Evolutionary conservation across 345 rosid species (phyloP).

Genomic region (Lumnitzera racemosa): DNA sequence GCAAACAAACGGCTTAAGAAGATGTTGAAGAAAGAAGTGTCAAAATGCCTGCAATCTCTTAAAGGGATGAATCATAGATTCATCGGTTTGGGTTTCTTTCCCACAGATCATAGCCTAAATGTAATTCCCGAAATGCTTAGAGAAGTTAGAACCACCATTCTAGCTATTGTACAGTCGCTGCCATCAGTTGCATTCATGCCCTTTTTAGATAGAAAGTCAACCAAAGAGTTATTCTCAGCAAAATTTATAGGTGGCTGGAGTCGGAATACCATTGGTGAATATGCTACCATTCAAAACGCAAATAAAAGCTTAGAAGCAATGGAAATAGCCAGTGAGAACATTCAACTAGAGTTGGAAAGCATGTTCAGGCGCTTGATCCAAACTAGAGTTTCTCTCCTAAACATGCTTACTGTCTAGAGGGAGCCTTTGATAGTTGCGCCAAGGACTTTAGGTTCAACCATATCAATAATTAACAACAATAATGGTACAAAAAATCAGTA

Average conservation of each 20-base stretch:
- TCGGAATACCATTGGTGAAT: conserved; percentile 35
- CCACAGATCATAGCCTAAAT: conserved; percentile 23
- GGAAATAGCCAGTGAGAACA: conserved; percentile 60
- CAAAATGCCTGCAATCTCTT: conserved; percentile 46
- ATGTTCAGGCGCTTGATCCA: conserved; percentile 66
- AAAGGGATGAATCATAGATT: conserved; percentile 33
- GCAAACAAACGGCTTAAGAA: conserved; percentile 44
- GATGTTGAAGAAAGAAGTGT: conserved; percentile 62
- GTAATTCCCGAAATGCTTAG: conserved; percentile 47
- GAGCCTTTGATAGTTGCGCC: no score
- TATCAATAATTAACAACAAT: no score
- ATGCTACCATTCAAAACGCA: conserved; percentile 47
- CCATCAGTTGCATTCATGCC: conserved; percentile 55
- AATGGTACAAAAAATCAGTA: no score
- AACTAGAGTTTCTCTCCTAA: conserved; percentile 74
- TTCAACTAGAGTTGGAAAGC: conserved; percentile 56
- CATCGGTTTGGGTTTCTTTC: conserved; percentile 10
- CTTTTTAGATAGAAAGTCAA: conserved; percentile 50
- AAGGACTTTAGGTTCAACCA: no score
- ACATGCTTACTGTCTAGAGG: conserved; percentile 47
- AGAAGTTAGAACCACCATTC: conserved; percentile 46
- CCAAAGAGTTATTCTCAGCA: conserved; percentile 30
- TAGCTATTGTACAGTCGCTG: conserved; percentile 51
- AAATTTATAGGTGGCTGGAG: conserved; percentile 26
- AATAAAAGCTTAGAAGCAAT: conserved; percentile 62